Evolutionary conservation across 345 rosid genomes (phyloP).

Genomic region (Melaleuca alternifolia): DNA sequence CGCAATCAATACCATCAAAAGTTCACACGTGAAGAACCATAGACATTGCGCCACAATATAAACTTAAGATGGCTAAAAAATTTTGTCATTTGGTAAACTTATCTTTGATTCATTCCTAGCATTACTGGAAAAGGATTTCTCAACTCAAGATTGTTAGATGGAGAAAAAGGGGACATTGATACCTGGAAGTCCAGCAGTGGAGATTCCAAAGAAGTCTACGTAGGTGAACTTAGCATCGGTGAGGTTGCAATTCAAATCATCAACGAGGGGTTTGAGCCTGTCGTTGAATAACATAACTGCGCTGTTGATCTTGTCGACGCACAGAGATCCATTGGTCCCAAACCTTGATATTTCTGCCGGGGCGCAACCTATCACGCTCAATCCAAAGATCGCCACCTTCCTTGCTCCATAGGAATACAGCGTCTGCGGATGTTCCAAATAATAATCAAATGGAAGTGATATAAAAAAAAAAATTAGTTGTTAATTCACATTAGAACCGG

Average conservation of each 20-base stretch:
- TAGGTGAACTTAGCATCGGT: conserved; percentile 17
- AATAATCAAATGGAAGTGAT: neutral
- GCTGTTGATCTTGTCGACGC: conserved; percentile 6
- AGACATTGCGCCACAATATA: neutral
- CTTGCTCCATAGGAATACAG: conserved; percentile 21
- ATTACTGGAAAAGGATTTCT: neutral
- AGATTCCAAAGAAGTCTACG: neutral
- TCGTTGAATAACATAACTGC: conserved; percentile 9
- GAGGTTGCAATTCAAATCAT: conserved; percentile 4
- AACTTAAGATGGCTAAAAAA: neutral
- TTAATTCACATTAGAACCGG: neutral
- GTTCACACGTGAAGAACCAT: neutral
- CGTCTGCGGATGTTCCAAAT: neutral
- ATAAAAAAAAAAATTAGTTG: neutral
- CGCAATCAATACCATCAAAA: neutral
- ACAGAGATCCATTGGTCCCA: conserved; percentile 8
- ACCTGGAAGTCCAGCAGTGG: neutral
- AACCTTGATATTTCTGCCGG: conserved; percentile 2
- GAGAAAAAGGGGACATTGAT: neutral
- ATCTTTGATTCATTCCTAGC: neutral
- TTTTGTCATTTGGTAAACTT: neutral
- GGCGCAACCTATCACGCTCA: conserved; percentile 17
- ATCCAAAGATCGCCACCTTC: conserved; percentile 21
- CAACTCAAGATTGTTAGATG: neutral
- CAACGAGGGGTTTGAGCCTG: conserved; percentile 6